Evolutionary conservation across 345 rosid genomes (phyloP), one percentile per base, ranked within the genome.

Genomic region (Erysimum cheiranthoides): DNA sequence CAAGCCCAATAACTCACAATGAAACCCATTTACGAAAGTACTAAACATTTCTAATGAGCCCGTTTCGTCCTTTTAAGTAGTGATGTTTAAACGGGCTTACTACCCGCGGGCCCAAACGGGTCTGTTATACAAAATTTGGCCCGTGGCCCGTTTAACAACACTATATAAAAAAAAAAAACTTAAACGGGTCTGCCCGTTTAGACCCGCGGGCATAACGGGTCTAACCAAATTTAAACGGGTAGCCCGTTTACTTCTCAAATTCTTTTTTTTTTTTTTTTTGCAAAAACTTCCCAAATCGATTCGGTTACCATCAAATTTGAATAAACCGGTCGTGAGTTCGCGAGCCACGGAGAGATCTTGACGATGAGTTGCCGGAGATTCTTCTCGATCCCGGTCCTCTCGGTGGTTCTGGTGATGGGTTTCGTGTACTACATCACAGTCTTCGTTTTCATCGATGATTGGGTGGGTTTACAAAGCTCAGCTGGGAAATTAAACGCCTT

Each of bases 391-490:
- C 96, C 93, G 53, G 71, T 87, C 10, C 30, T 80, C 30, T 64
- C 84, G n/a, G 88, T 80, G 80, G 51, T 86, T 50, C 8, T 79
- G 17, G 40, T 84, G 70, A 77, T 85, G 83, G 78, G 85, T 75
- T 76, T 84, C 38, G 82, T 90, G 17, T 86, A 90, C 62, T 88
- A 79, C 71, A 16, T 75, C 47, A 85, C 92, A 2, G 57, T 87
- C 70, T 86, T 85, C 75, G 79, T 88, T 32, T 83, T 87, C 65
- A 85, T 85, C 28, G 83, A 79, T 17, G 82, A 82, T 56, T 85
- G 90, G 90, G 66, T 81, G 50, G 89, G 92, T 21, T 80, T 90
- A 80, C 82, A 47, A 73, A 84, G 85, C 81, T 85, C 88, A 67
- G 63, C 82, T 72, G 90, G 92, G 66, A 77, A 73, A 42, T 70